phyloP scores from a whole-genome alignment of 2,329 filamentous ascomycete genomes.

The Penicillium freii region DNA sequence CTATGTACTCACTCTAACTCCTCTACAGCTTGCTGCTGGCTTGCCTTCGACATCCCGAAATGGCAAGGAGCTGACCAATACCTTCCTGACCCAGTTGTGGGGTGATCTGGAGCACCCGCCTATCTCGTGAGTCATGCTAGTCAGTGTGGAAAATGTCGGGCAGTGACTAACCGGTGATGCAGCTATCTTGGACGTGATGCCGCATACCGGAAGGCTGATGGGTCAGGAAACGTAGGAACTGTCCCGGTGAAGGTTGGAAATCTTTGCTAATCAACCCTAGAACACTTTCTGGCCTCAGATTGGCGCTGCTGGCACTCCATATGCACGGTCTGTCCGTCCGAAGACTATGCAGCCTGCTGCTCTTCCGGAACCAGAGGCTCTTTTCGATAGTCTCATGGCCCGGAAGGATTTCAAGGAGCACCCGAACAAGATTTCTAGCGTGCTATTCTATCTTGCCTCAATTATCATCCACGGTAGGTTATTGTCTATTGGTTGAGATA shows the following conservation, averaged over 20 bases:
- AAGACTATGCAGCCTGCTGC: constrained; percentile 57
- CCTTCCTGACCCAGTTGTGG: constrained; percentile 55
- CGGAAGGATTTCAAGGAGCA: constrained; percentile 63
- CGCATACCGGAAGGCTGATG: constrained; percentile 37
- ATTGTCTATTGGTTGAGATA: not conserved
- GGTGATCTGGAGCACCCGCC: constrained; percentile 56
- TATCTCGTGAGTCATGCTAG: constrained; percentile 39
- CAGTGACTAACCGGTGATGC: constrained; percentile 14
- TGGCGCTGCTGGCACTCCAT: constrained; percentile 64
- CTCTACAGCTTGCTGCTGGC: constrained; percentile 36
- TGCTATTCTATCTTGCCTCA: constrained; percentile 72
- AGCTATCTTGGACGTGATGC: constrained; percentile 41
- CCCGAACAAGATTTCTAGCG: constrained; percentile 69
- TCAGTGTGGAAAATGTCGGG: not conserved
- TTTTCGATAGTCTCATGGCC: constrained; percentile 68
- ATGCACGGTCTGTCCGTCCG: constrained; percentile 65
- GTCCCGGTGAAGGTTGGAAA: constrained; percentile 26
- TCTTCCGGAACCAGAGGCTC: constrained; percentile 62
- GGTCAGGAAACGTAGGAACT: constrained; percentile 41
- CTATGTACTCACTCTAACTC: constrained; percentile 1
- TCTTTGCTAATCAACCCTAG: constrained; percentile 46
- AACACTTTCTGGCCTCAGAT: constrained; percentile 63
- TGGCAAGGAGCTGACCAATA: constrained; percentile 46
- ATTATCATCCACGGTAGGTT: constrained; percentile 59
- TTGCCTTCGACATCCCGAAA: constrained; percentile 38